Percentiles rank a stretch among this genome's conserved stretches.
Evolutionary conservation across 2,329 filamentous ascomycete genomes (phyloP).

Genomic region (Arthrobotrys entomopaga): DNA sequence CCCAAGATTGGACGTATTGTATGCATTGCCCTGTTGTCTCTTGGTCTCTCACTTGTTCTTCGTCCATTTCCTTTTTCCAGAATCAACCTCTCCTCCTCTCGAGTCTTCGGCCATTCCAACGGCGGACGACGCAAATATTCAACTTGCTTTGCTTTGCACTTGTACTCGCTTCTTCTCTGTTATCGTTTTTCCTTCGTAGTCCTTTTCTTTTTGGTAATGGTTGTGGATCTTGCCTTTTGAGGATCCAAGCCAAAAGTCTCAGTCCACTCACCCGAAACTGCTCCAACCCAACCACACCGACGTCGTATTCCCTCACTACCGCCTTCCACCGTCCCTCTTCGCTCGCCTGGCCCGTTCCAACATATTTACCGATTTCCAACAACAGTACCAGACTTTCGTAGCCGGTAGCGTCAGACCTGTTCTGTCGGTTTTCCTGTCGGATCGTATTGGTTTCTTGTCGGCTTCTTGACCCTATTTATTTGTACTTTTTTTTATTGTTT

Average conservation of each 20-base stretch:
- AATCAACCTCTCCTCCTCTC: constrained; percentile 25
- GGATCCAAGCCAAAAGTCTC: constrained; percentile 39
- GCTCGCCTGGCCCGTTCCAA: constrained; percentile 30
- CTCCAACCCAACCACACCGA: constrained; percentile 50
- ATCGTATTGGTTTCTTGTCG: constrained; percentile 16
- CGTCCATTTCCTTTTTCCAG: constrained; percentile 50
- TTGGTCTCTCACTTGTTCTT: constrained; percentile 51
- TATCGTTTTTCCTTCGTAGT: constrained; percentile 8
- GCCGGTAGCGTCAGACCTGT: constrained; percentile 10
- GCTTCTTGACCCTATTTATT: constrained; percentile 28
- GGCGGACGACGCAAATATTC: constrained; percentile 32
- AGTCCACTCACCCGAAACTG: constrained; percentile 50
- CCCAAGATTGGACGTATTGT: constrained; percentile 53
- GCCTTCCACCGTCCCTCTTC: constrained; percentile 6
- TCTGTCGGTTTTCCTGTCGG: constrained; percentile 19
- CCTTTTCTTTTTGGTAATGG: constrained; percentile 27
- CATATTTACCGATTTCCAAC: constrained; percentile 35
- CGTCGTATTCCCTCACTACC: constrained; percentile 29
- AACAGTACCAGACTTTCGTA: constrained; percentile 18
- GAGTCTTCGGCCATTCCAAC: constrained; percentile 30
- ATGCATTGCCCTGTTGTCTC: constrained; percentile 56
- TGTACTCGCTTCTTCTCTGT: constrained; percentile 9
- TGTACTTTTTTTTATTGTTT: constrained; percentile 13
- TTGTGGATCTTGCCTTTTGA: constrained; percentile 54
- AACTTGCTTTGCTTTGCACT: constrained; percentile 6